Base-by-base conservation (phyloP, 192 early-diverging fungal species). In the Funneliformis mosseae region DNA sequence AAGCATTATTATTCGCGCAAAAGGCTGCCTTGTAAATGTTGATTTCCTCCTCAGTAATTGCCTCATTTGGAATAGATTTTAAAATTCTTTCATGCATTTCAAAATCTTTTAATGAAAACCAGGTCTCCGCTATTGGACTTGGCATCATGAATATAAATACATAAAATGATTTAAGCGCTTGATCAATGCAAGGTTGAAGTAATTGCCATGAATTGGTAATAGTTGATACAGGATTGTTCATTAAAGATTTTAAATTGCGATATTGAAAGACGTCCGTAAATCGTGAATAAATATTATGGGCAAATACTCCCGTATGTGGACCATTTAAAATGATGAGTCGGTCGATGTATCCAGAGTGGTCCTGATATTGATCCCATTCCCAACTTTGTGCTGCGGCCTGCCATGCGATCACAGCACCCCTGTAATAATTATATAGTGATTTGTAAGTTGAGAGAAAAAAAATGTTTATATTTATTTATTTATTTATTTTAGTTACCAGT, bases 11-110 rank as follows among this genome's bases (percentile, higher is more conserved):
- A 41, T 79, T 68, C 3, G 39, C 27, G 6, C 27, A 28, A 59
- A n/a, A 7, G 12, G 33, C 42, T 6, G 81, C 81, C 43, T 81
- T 81, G 42, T 41, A 77, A 7, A 75, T 60, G 4, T 81, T 75
- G 1, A 63, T 74, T 48, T 81, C 80, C 5, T 76, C 64, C 8
- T 14, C 18, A 2, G 18, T 68, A 9, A 63, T 33, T 2, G 11
- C 41, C 43, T 81, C 68, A 11, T 42, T 42, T n/a, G 25, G 25
- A 25, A 70, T 0, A 6, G 14, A 6, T 41, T 8, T 18, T 4
- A 43, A 70, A 7, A 42, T 9, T 42, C 21, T 21, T 42, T 70
- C 68, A 4, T 42, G n/a, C 4, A 41, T n/a, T 21, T 21, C 25
- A 16, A 70, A 5, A 42, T 70, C 68, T 43, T 25, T 43, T 39